Base-by-base conservation (phyloP, 2,329 filamentous ascomycete genomes). In the Diaporthe sp. region DNA sequence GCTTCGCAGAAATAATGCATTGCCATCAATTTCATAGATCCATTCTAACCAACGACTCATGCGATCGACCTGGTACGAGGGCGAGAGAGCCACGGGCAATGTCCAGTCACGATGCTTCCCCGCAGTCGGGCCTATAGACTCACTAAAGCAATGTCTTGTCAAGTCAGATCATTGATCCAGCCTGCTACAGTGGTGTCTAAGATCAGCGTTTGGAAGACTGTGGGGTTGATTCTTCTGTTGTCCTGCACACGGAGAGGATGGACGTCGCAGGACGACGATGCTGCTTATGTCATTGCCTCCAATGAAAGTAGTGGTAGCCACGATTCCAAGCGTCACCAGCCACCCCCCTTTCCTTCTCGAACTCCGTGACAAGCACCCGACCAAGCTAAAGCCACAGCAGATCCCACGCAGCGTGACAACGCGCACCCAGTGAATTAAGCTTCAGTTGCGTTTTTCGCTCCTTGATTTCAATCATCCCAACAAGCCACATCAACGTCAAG, bases 261-360 rank as follows among this genome's bases (percentile, higher is more conserved):
- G 45, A 50, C 45, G 47, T 52, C n/a, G 9, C 15, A 52, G n/a
- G 47, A 22, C 28, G 54, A 15, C 30, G 17, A 47, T n/a, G 45
- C 19, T 47, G 45, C 28, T 55, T 33, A 4, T 55, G 25, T 55
- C 28, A 33, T 17, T 28, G 33, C 19, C 28, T 22, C 17, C 54
- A 22, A 19, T 33, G 94, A 30, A 35, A 67, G 28, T 19, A 13
- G n/a, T 28, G 38, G 22, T 1, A 30, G 58, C 38, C 58, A 64
- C 15, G 1, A 25, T 28, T 10, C 7, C 7, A 12, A 50, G 5
- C 9, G 15, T 50, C 61, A 67, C 12, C 1, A 38, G 61, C 42
- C 28, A 38, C 42, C 17, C 61, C 19, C 42, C 35, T 5, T 35
- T 13, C 15, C 30, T 35, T 4, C 13, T 6, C 22, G 7, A 1